Percentiles rank a stretch among this genome's conserved stretches.
These are phyloP conservation scores for Gentiana macrophylla DNA, from an alignment of 257 asterid species.

Conservation along the genomic window DNA sequence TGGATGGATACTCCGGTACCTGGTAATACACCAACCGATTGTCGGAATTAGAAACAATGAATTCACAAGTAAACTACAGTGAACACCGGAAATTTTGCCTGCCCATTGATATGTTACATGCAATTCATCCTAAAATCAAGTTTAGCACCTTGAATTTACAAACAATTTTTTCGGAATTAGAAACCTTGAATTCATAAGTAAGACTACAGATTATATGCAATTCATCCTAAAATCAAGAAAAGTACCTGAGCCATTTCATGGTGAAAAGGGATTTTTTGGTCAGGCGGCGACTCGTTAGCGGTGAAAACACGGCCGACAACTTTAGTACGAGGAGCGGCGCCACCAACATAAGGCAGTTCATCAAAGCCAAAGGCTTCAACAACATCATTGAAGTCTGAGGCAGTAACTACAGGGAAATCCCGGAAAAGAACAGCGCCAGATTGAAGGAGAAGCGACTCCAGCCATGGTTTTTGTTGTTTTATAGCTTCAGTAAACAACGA, in stretches of 20 bases:
- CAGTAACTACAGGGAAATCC: conserved; percentile 42
- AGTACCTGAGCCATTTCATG: conserved; percentile 11
- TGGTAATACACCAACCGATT: conserved; percentile 5
- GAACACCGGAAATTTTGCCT: too few relatives aligned
- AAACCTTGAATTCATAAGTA: too few relatives aligned
- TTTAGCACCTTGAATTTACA: too few relatives aligned
- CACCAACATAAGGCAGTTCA: conserved; percentile 85
- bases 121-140: too few relatives aligned
- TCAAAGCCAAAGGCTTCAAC: conserved; percentile 80
- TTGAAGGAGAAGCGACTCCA: conserved; percentile 39
- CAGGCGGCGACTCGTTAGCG: conserved; percentile 88
- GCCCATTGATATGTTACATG: too few relatives aligned
- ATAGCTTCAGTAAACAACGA: conserved; percentile 29
- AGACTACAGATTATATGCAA: too few relatives aligned
- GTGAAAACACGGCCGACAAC: conserved; percentile 83
- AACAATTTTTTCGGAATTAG: too few relatives aligned
- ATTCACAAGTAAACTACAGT: too few relatives aligned
- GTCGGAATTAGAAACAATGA: too few relatives aligned
- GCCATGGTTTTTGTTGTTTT: conserved; percentile 45
- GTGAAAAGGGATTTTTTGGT: conserved; percentile 41
- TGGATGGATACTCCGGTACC: conserved; percentile 81
- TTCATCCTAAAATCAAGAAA: background rate
- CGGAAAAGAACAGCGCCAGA: conserved; percentile 68
- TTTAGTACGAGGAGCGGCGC: conserved; percentile 74
- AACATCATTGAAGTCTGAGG: conserved; percentile 67